Evolutionary conservation across 2,329 filamentous ascomycete species (phyloP).

Genomic region (Zymoseptoria passerinii): DNA sequence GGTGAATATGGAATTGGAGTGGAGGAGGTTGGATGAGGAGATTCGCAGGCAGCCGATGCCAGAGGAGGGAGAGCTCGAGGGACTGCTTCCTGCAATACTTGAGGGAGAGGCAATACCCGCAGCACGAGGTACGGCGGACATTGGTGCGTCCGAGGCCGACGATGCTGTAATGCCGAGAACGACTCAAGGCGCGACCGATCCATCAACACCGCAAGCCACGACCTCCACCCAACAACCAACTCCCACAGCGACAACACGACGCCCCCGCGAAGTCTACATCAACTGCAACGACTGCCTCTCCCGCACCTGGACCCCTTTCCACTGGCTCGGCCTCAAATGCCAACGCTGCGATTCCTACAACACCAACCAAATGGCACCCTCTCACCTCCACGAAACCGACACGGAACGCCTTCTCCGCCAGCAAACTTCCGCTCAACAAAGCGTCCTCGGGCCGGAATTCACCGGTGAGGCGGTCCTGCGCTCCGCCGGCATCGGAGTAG

Average conservation of each 20-base stretch:
- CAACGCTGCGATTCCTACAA: constrained; percentile 50
- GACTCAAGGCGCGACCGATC: background rate
- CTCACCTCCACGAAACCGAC: constrained; percentile 31
- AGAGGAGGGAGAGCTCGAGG: constrained; percentile 29
- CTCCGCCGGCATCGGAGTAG: constrained; percentile 26
- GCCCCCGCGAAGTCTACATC: constrained; percentile 56
- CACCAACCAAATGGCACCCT: constrained; percentile 41
- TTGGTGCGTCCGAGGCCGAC: constrained; percentile 56
- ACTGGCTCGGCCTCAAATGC: constrained; percentile 93
- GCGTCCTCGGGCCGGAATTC: constrained; percentile 28
- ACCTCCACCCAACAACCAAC: background rate
- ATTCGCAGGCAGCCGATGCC: constrained; percentile 92
- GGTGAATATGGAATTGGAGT: constrained; percentile 95
- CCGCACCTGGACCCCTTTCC: constrained; percentile 77
- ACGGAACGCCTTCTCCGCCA: constrained; percentile 26
- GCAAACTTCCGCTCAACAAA: constrained; percentile 12
- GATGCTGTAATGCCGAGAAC: constrained; percentile 8
- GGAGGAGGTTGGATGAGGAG: constrained; percentile 79
- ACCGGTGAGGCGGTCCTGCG: constrained; percentile 28
- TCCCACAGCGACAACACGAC: constrained; percentile 5
- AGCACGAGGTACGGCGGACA: constrained; percentile 39
- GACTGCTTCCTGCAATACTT: constrained; percentile 15
- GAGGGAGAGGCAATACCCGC: background rate
- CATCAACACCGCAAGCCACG: constrained; percentile 22
- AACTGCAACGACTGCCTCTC: constrained; percentile 93